Base-by-base conservation (phyloP, 805 yeast genomes). In the Pichia scutulata region DNA sequence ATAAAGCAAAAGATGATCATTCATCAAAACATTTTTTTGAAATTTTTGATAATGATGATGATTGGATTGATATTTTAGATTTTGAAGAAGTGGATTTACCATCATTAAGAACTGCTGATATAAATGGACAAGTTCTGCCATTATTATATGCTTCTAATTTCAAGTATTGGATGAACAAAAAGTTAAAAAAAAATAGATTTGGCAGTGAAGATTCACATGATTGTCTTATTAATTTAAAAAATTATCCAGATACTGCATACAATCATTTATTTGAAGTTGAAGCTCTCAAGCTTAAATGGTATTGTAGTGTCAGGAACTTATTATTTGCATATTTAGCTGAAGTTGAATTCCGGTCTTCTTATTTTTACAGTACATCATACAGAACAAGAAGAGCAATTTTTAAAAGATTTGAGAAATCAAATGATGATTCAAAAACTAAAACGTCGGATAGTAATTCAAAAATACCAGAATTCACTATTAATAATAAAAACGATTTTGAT, bases 281-380 rank as follows among this genome's bases (percentile, higher is more conserved):
- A 57, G 80, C 84, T 50, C 73, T 88, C 64, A 78, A 82, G 58
- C 62, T 89, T 57, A 85, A 81, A 57, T 89, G 97, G 96, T 84
- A 86, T 64, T 82, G 85, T 53, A 61, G 69, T 3, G 75, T 82
- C 10, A 70, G 97, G 50, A 80, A 89, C 58, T 69, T 78, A 13
- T 68, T 88, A 43, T 75, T 78, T 61, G 75, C 80, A 42, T 87
- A 84, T 58, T 61, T 81, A 23, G 77, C 78, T 50, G 68, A 75
- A 43, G 63, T 78, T 30, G 73, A 71, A 12, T 62, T 74, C 47
- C 66, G 78, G 23, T 67, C 70, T 23, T 76, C 78, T 12, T 65
- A 70, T 30, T 55, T 68, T 1, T 71, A 70, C 46, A 75, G 75
- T 33, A 23, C 50, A 10, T 55, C 52, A 14, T 61, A 50, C 41